Evolutionary conservation across 306 rosid species (phyloP), one percentile per base, ranked within the genome.

Genomic region (Vigna unguiculata): DNA sequence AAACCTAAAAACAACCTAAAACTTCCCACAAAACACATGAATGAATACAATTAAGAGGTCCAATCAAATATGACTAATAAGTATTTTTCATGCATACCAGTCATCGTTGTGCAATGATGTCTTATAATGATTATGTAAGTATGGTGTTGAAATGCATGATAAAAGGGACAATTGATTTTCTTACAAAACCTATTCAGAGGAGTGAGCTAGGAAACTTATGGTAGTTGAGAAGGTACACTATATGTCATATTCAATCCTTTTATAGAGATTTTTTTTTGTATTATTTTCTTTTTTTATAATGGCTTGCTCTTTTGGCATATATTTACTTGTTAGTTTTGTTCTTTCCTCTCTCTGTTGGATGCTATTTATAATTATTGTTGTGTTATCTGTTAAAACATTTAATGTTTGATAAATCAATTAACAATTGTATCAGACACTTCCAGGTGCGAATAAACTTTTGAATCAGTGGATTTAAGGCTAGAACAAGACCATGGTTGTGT

Each of bases 211-310:
- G 60, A 54, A 92, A 89, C 82, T 73, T 92, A 54, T 92, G 97
- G 97, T 96, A 84, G 77, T 90, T 93, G 97, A 88, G 97, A 86
- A 83, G 87, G 86, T 90, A 80, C 16, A 66, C 78, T 34, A 96
- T 92, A 88, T 78, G 90, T 87, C 69, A 41, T 63, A 7, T 83
- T 69, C 21, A 14, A 58, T 58, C 45, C 62, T 51, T 9, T 40
- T 32, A 34, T 47, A 28, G n/a, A n/a, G n/a, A n/a, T n/a, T n/a
- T n/a, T n/a, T n/a, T n/a, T n/a, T n/a, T n/a, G n/a, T n/a, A n/a
- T 76, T 41, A 36, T 72, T 36, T 66, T 78, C 24, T 60, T 83
- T 5, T 52, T 79, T 36, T 14, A 48, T 46, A 9, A 38, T 71
- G 51, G 53, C 41, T 55, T 43, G 46, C 16, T 45, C 52, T 34